Evolutionary conservation across 2,329 filamentous ascomycete genomes (phyloP), one percentile per base, ranked within the genome.

Genomic region (Lecanoromycetidae sp.): DNA sequence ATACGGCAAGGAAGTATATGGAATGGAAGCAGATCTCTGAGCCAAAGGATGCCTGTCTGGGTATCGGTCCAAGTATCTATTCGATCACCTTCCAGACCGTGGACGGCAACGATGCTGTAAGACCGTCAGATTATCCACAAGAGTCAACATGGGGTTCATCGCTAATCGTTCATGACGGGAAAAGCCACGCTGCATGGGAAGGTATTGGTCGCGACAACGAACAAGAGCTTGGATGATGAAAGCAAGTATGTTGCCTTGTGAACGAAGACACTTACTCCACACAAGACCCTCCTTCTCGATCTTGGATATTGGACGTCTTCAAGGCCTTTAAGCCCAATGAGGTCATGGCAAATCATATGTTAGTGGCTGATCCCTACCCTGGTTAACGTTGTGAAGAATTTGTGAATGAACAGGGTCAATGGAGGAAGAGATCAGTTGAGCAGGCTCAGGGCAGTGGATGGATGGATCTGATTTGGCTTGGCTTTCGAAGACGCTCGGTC

Each of bases 91-190:
- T 55, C 51, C 20, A 66, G 54, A 17, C 60, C 62, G 53, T 66
- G 63, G 17, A 67, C 55, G 27, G 60, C 60, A 44, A 66, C 61
- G 44, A 66, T 57, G 50, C 63, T 66, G 33, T 19, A 17, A 26
- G 2, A 17, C 12, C n/a, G 33, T 44, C 15, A 44, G 42, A 25
- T 42, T n/a, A 3, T n/a, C n/a, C n/a, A n/a, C n/a, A n/a, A n/a
- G n/a, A n/a, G n/a, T n/a, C n/a, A n/a, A n/a, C n/a, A n/a, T n/a
- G n/a, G n/a, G n/a, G n/a, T n/a, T n/a, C n/a, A n/a, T n/a, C n/a
- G n/a, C n/a, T n/a, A n/a, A n/a, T n/a, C n/a, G n/a, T n/a, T n/a
- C n/a, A n/a, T n/a, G n/a, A n/a, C n/a, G n/a, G n/a, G n/a, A n/a
- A n/a, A n/a, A n/a, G n/a, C n/a, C n/a, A n/a, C n/a, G n/a, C n/a